Evolutionary conservation across 768 basidiomycete species (phyloP).

Genomic region (Naganishia friedmannii): DNA sequence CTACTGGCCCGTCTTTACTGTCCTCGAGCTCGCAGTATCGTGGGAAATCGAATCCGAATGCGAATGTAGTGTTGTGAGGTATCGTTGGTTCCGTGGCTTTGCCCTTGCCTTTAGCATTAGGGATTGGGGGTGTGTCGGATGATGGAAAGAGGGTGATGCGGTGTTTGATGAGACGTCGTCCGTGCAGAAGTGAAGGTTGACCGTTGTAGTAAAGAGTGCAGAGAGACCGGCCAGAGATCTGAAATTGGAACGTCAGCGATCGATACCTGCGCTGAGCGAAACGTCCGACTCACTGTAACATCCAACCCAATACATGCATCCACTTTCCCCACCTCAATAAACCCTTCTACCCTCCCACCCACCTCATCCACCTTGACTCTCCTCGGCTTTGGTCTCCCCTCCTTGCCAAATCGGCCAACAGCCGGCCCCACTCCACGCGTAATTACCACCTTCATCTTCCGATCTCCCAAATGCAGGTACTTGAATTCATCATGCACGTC

Average conservation of each 20-base stretch:
- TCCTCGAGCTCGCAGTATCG: slow-evolving; percentile 22
- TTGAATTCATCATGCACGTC: slow-evolving; percentile 15
- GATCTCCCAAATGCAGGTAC: slow-evolving; percentile 16
- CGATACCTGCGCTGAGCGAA: not conserved
- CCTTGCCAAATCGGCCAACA: slow-evolving; percentile 19
- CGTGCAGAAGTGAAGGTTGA: slow-evolving; percentile 1
- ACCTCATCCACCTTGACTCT: slow-evolving; percentile 7
- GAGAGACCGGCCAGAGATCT: slow-evolving; percentile 5
- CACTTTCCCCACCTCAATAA: slow-evolving; percentile 16
- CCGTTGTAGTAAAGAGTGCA: slow-evolving; percentile 24
- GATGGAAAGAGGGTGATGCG: slow-evolving; percentile 5
- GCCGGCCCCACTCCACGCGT: slow-evolving; percentile 8
- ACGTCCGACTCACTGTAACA: not conserved
- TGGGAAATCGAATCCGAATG: slow-evolving; percentile 20
- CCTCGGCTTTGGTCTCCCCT: slow-evolving; percentile 13
- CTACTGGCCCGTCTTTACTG: not conserved
- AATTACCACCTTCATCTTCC: slow-evolving; percentile 18
- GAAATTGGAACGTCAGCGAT: not conserved
- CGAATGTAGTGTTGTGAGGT: slow-evolving; percentile 10
- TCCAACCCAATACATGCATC: slow-evolving; percentile 17
- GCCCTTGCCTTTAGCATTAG: slow-evolving; percentile 9
- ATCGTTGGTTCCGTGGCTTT: slow-evolving; percentile 10
- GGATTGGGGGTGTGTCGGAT: not conserved
- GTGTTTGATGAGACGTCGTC: slow-evolving; percentile 3
- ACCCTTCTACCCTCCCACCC: slow-evolving; percentile 9